Percentiles rank a stretch among this genome's conserved stretches.
These are phyloP conservation scores for Yamadazyma oceani DNA, from an alignment of 1,139 yeast species.

Conservation along the genomic window DNA sequence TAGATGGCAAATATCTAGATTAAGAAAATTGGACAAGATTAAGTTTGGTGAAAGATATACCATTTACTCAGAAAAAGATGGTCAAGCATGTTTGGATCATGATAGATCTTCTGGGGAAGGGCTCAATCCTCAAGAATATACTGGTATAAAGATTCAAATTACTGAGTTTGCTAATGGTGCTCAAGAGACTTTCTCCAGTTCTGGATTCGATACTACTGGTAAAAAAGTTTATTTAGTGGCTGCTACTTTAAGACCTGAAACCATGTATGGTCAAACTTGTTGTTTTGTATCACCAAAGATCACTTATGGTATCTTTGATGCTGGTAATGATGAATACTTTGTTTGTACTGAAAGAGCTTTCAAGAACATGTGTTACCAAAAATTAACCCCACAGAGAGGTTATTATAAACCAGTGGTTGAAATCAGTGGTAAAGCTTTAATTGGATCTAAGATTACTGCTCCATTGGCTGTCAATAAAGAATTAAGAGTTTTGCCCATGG, in stretches of 20 bases:
- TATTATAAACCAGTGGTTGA: conserved; percentile 58
- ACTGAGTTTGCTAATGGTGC: conserved; percentile 64
- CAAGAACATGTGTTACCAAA: conserved; percentile 96
- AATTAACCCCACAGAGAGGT: conserved; percentile 88
- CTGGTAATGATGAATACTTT: conserved; percentile 73
- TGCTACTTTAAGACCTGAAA: conserved; percentile 97
- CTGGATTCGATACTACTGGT: conserved; percentile 42
- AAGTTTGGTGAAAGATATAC: conserved; percentile 99
- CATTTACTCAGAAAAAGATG: conserved; percentile 94
- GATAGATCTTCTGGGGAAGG: conserved; percentile 98
- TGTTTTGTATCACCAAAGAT: conserved; percentile 97
- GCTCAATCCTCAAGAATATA: conserved; percentile 93
- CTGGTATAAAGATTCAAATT: conserved; percentile 83
- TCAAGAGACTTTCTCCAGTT: conserved; percentile 44
- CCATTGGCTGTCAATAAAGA: conserved; percentile 75
- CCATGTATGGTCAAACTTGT: conserved; percentile 98
- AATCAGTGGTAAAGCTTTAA: conserved; percentile 68
- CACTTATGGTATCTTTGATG: conserved; percentile 86
- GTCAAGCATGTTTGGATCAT: conserved; percentile 99
- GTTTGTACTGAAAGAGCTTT: conserved; percentile 96
- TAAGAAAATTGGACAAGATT: conserved; percentile 84
- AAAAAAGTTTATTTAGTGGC: conserved; percentile 85
- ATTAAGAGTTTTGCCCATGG: conserved; percentile 93
- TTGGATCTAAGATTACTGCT: conserved; percentile 86
- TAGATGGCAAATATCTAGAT: conserved; percentile 93